Evolutionary conservation across 495 filamentous ascomycete species (phyloP).

Genomic region (Penicillium psychrofluorescens): DNA sequence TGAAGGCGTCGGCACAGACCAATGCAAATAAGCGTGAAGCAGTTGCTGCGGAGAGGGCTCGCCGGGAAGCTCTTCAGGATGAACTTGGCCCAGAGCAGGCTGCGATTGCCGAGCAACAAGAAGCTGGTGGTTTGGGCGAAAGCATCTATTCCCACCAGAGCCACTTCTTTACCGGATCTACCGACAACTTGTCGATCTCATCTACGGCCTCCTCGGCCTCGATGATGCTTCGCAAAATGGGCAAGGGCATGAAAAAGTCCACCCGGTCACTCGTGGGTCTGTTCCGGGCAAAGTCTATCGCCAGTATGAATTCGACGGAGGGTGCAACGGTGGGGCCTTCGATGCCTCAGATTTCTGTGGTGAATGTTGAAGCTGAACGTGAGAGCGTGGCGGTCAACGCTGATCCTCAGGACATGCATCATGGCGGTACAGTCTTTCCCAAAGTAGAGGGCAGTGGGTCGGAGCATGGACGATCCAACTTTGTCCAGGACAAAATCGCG

Average conservation of each 20-base stretch:
- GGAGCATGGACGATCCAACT: conserved; percentile 22
- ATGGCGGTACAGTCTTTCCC: conserved; percentile 78
- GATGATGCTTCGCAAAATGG: conserved; percentile 99
- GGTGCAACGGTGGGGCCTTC: conserved; percentile 49
- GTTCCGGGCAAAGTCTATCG: conserved; percentile 88
- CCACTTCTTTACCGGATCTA: conserved; percentile 81
- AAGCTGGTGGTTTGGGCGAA: conserved; percentile 82
- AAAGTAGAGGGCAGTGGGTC: conserved; percentile 58
- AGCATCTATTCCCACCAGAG: conserved; percentile 90
- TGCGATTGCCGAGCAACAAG: conserved; percentile 85
- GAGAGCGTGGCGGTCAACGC: conserved; percentile 75
- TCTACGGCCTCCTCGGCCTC: conserved; percentile 97
- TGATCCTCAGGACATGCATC: conserved; percentile 58
- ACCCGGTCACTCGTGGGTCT: conserved; percentile 85
- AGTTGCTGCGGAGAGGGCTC: conserved; percentile 54
- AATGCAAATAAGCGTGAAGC: conserved; percentile 47
- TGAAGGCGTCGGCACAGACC: conserved; percentile 64
- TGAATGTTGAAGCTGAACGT: conserved; percentile 90
- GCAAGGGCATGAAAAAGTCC: conserved; percentile 90
- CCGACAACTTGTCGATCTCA: conserved; percentile 93
- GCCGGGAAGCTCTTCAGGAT: conserved; percentile 63
- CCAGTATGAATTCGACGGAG: conserved; percentile 69
- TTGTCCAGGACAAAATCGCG: conserved; percentile 41
- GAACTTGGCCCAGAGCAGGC: conserved; percentile 78
- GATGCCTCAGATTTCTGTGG: conserved; percentile 74